Evolutionary conservation across 2,329 filamentous ascomycete species (phyloP), one percentile per base, ranked within the genome.

Genomic region (Periconia digitata): DNA sequence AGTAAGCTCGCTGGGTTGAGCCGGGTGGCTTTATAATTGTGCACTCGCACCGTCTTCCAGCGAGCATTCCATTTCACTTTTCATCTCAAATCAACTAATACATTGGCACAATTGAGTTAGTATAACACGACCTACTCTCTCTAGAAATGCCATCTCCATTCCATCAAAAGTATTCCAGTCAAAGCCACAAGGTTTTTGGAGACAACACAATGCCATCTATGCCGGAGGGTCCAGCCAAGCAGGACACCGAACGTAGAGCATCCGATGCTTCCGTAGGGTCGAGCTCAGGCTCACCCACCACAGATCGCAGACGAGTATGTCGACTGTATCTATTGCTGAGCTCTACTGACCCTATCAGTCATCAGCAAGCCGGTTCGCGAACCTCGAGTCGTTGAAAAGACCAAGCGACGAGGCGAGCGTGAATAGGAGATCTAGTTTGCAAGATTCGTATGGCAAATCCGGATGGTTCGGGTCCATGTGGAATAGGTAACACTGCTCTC

Each of bases 111-210:
- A n/a, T n/a, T n/a, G n/a, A n/a, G n/a, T n/a, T n/a, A n/a, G n/a
- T n/a, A n/a, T n/a, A n/a, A n/a, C n/a, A n/a, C n/a, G n/a, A n/a
- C n/a, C n/a, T n/a, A n/a, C n/a, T n/a, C n/a, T n/a, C n/a, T n/a
- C 41, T 22, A 18, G 58, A 18, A 21, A 71, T 71, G 69, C 66
- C 69, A 53, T 70, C 66, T 39, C 66, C 68, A 51, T 66, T 71
- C 49, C 66, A 70, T 42, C 68, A 71, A 45, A 71, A 71, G 44
- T 70, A 70, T 50, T 64, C 67, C 23, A 58, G 59, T 15, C 68
- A 71, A 40, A 66, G 43, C 36, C 63, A 70, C 54, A 69, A 60
- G 44, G 20, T 62, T 17, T 70, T 66, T 38, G 62, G 57, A 38
- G 59, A 65, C 22, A 61, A 60, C 44, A 58, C 56, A 7, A 49